Evolutionary conservation across 306 rosid species (phyloP), one percentile per base, ranked within the genome.

Genomic region (Acmispon strigosus): DNA sequence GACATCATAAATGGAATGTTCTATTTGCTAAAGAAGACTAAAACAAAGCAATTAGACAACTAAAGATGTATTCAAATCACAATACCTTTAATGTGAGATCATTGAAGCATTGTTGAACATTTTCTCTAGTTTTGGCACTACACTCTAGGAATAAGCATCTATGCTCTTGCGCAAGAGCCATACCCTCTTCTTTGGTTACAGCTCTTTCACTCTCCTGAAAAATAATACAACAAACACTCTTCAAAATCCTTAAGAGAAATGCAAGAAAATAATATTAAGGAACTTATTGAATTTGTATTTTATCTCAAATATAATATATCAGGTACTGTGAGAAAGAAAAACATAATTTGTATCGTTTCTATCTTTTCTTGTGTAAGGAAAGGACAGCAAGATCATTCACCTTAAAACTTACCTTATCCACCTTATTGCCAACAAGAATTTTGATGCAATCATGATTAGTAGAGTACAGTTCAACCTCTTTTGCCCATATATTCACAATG

Each of bases 401-500:
- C 10, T 2, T 1, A 70, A 44, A 77, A 29, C 70, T 66, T 81
- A 94, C 99, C 87, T 82, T 87, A 75, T 94, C 99, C 55, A 89
- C 95, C 76, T 94, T 94, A 78, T 94, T 94, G 61, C 99, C 99
- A 3, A 94, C 88, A 60, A 94, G 79, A 80, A 94, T 81, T 75
- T 86, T 91, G 78, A 94, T 70, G 75, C 97, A 89, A 29, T 91
- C 95, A 0, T 15, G 82, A 71, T 87, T 82, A 6, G 89, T 87
- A 58, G 83, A 84, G 73, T 84, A 89, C 57, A 72, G 84, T 74
- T 88, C 95, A 70, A 91, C 91, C 83, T 94, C 99, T 76, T 84
- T 94, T 4, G 90, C 86, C 99, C 99, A 94, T 73, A 81, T 69
- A 22, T 77, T 76, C n/a, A 67, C 76, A 77, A 94, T 82, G 74